Evolutionary conservation across 1,284 basidiomycete genomes (phyloP).

Genomic region (Cutaneotrichosporon arboriforme): DNA sequence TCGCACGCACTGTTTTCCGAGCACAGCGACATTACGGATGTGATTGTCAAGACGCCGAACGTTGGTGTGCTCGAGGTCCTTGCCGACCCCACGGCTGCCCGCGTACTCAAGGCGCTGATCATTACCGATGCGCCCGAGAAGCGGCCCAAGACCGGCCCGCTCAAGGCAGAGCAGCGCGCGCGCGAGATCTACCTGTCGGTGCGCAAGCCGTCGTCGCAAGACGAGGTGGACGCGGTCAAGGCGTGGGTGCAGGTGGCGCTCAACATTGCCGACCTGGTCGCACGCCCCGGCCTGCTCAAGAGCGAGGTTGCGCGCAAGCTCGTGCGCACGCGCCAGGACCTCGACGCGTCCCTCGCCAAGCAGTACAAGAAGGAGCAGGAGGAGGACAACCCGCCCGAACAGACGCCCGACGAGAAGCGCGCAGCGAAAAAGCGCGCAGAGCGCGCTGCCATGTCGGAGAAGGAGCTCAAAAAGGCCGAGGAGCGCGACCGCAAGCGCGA

Average conservation of each 20-base stretch:
- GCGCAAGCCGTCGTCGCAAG: slow-evolving; percentile 53
- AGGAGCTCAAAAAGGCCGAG: slow-evolving; percentile 71
- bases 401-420: slow-evolving; percentile 54
- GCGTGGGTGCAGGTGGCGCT: slow-evolving; percentile 64
- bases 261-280: slow-evolving; percentile 64
- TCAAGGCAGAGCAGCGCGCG: slow-evolving; percentile 53
- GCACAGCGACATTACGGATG: slow-evolving; percentile 71
- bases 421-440: slow-evolving; percentile 68
- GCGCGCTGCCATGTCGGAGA: slow-evolving; percentile 65
- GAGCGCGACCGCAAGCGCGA: slow-evolving; percentile 43
- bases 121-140: slow-evolving; percentile 74
- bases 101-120: slow-evolving; percentile 65
- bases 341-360: slow-evolving; percentile 51
- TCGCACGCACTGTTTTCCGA: slow-evolving; percentile 66
- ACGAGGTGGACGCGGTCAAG: slow-evolving; percentile 53
- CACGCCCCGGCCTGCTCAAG: slow-evolving; percentile 51
- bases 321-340: slow-evolving; percentile 62
- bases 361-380: slow-evolving; percentile 53
- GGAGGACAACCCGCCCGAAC: slow-evolving; percentile 57
- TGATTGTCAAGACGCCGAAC: slow-evolving; percentile 61
- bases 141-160: slow-evolving; percentile 55
- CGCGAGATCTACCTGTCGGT: slow-evolving; percentile 70
- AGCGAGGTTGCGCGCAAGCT: slow-evolving; percentile 74
- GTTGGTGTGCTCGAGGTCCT: slow-evolving; percentile 58
- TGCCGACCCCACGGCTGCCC: slow-evolving; percentile 53